Evolutionary conservation across 2,329 filamentous ascomycete species (phyloP).

Genomic region (Xylariaceae sp.): DNA sequence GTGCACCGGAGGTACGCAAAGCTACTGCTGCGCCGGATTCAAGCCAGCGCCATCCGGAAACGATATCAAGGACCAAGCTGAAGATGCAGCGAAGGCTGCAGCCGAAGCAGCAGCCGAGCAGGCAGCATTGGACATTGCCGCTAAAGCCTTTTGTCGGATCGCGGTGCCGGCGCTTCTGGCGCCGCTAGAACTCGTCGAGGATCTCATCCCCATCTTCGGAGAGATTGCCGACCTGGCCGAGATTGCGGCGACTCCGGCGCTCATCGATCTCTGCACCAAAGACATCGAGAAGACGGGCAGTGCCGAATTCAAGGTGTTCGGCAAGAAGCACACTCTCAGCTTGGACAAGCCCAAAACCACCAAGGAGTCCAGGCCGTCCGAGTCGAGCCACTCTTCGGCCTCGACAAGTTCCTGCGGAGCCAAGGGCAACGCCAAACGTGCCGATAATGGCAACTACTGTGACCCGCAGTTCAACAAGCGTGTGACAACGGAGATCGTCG

Average conservation of each 20-base stretch:
- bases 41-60: neutral
- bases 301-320: constrained; percentile 17
- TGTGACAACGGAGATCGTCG: too few species aligned
- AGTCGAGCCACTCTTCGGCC: too few species aligned
- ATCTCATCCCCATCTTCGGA: constrained; percentile 33
- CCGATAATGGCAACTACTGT: too few species aligned
- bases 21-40: constrained; percentile 2
- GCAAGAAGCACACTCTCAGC: constrained; percentile 11
- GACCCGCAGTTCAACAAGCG: too few species aligned
- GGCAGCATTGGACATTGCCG: neutral
- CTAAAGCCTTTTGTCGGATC: constrained; percentile 3
- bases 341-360: too few species aligned
- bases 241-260: constrained; percentile 28
- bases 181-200: constrained; percentile 32
- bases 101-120: neutral
- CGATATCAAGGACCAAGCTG: too few species aligned
- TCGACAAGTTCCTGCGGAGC: too few species aligned
- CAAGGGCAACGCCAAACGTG: too few species aligned
- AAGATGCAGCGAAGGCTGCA: neutral
- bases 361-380: too few species aligned
- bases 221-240: constrained; percentile 11
- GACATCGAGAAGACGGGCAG: constrained; percentile 44
- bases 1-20: constrained; percentile 3
- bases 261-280: constrained; percentile 41
- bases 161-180: constrained; percentile 7